A percentile compares a stretch with the other conserved stretches of the same genome.
These are phyloP conservation scores for Fragosphaeria purpurea DNA, from an alignment of 2,329 filamentous ascomycete species.

Conservation along the genomic window DNA sequence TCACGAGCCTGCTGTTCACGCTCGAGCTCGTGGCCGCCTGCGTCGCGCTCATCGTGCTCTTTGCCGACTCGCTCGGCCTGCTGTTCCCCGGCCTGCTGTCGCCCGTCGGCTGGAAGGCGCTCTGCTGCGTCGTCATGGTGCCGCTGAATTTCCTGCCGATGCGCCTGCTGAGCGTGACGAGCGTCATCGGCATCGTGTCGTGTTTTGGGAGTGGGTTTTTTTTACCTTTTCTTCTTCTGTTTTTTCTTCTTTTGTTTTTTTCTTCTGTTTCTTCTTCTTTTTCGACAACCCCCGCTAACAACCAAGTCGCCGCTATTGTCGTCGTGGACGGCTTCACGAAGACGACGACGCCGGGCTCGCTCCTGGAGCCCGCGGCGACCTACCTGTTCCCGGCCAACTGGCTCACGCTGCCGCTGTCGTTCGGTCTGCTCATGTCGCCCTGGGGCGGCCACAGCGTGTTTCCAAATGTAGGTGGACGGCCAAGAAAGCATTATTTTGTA, in stretches of 20 bases:
- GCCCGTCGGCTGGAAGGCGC: slow-evolving; percentile 69
- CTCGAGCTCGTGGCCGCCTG: slow-evolving; percentile 80
- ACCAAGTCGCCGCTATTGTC: slow-evolving; percentile 63
- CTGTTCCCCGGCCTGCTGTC: slow-evolving; percentile 61
- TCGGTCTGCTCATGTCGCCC: slow-evolving; percentile 78
- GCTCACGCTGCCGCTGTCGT: slow-evolving; percentile 75
- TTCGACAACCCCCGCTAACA: slow-evolving; percentile 22
- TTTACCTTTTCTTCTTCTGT: not conserved
- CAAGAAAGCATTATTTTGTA: too few species aligned
- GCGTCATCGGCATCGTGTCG: slow-evolving; percentile 82
- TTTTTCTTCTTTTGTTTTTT: slow-evolving; percentile 1
- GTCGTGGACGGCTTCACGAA: slow-evolving; percentile 83
- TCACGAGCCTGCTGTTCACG: slow-evolving; percentile 78
- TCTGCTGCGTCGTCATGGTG: slow-evolving; percentile 69
- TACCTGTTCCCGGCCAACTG: slow-evolving; percentile 79
- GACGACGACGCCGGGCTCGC: slow-evolving; percentile 65
- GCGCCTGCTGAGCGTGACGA: slow-evolving; percentile 77
- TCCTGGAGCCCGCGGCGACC: slow-evolving; percentile 69
- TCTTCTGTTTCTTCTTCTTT: not conserved
- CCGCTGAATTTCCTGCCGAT: slow-evolving; percentile 79
- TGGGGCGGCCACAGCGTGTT: slow-evolving; percentile 61
- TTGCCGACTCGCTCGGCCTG: slow-evolving; percentile 76
- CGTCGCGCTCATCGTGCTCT: slow-evolving; percentile 84
- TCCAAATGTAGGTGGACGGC: slow-evolving; percentile 50
- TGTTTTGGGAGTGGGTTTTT: slow-evolving; percentile 69